These are phyloP conservation scores for Shiraia sp. DNA, from an alignment of 2,329 filamentous ascomycete species.

Conservation along the genomic window DNA sequence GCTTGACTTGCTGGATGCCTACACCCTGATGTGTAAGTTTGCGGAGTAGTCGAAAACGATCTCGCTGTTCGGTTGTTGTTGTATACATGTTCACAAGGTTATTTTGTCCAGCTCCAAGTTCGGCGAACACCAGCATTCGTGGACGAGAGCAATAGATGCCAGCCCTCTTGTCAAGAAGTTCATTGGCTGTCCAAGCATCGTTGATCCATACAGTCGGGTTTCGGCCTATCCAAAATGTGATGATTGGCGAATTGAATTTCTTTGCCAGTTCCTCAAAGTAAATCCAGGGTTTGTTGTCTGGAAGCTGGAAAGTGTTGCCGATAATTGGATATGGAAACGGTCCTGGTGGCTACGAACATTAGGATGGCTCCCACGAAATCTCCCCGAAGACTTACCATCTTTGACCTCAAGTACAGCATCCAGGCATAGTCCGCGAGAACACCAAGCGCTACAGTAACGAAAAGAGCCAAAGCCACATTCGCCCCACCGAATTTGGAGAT, in stretches of 20 bases:
- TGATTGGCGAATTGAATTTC: constrained; percentile 53
- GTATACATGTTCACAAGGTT: constrained; percentile 44
- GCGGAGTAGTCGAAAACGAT: constrained; percentile 36
- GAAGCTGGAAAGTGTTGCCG: constrained; percentile 61
- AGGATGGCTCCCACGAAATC: neutral
- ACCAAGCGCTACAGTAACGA: constrained; percentile 25
- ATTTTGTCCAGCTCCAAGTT: constrained; percentile 39
- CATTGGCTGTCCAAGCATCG: constrained; percentile 54
- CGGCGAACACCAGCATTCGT: constrained; percentile 52
- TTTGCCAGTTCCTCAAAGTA: constrained; percentile 60
- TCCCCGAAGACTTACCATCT: constrained; percentile 50
- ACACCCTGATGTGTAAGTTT: constrained; percentile 43
- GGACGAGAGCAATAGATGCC: constrained; percentile 57
- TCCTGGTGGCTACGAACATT: constrained; percentile 53
- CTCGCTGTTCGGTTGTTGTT: constrained; percentile 31
- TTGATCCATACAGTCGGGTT: constrained; percentile 49
- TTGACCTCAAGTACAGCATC: constrained; percentile 56
- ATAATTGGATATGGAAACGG: constrained; percentile 59
- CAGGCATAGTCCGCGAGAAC: constrained; percentile 51
- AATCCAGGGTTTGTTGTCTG: constrained; percentile 61
- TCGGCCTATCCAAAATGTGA: constrained; percentile 59
- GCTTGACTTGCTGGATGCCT: constrained; percentile 56
- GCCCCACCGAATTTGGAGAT: constrained; percentile 34
- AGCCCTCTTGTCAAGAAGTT: constrained; percentile 58
- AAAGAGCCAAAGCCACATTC: constrained; percentile 25